Evolutionary conservation across 2,329 filamentous ascomycete species (phyloP), one percentile per base, ranked within the genome.

Genomic region (Blastomyces emzantsi): DNA sequence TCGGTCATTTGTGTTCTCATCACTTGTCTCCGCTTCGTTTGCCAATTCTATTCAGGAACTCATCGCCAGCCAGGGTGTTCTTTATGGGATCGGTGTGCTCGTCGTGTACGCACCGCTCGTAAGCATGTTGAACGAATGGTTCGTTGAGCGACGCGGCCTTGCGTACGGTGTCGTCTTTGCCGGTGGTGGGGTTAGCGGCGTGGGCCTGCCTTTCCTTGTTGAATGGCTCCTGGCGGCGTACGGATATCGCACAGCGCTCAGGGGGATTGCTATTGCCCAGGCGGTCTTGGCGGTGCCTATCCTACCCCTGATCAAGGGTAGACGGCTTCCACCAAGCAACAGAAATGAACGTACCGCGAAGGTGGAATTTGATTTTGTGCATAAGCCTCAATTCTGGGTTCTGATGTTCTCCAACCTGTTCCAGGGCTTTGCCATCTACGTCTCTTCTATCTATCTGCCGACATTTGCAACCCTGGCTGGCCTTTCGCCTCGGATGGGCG

Each of bases 401-500:
- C 30, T 55, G 19, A 19, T 30, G 30, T 3, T 55, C 19, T 55
- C 52, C 30, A 55, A 36, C 28, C 52, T 55, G 9, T 55, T 55
- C 25, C 28, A 55, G n/a, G 52, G 52, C 52, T 55, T 55, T 36
- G 28, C 52, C 52, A 55, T 55, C 52, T 55, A 33, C 30, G 52
- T 55, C 30, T 30, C 52, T 55, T 55, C 52, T n/a, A 55, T 55
- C 28, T 55, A 55, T 55, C 52, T 55, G 28, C 52, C 52, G 30
- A 36, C 19, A 51, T 55, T 55, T 19, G 52, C 52, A 36, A 55
- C 52, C 17, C 52, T 33, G 30, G 30, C 28, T 17, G 28, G 30
- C 52, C 15, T 55, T 7, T 33, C 52, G 0, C 28, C 28, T 33
- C 52, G 30, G 2, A 55, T 36, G 52, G 30, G 52, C 7, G 52